Base-by-base conservation (phyloP, 805 yeast species). In the Candida sonorensis region DNA sequence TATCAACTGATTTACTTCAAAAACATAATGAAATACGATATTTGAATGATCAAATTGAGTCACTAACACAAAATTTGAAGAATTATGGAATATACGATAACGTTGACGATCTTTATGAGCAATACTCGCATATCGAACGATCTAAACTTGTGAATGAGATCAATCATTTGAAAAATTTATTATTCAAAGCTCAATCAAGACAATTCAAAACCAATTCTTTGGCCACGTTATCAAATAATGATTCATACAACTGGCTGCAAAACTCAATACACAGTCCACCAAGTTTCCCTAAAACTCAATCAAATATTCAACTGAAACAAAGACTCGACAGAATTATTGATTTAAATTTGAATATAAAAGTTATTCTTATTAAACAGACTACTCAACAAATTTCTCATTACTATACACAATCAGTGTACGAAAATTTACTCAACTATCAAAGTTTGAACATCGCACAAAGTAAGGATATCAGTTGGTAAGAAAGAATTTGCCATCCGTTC, bases 91-190 rank as follows among this genome's bases (percentile, higher is more conserved):
- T n/a, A n/a, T n/a, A n/a, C n/a, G n/a, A n/a, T n/a, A n/a, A n/a
- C n/a, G n/a, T n/a, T n/a, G n/a, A 29, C 2, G 31, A 26, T 13
- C 16, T 41, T 3, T 16, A 34, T 25, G 44, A 39, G 17, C 41
- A 41, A 25, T 30, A 36, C 6, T 29, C 33, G 20, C 29, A 30
- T 24, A 31, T 34, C 10, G 41, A 41, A 14, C 33, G 31, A 17
- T 19, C 40, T 4, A 35, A 33, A 16, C 32, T 44, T 12, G 26
- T 44, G 10, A 23, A 24, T 17, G 44, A 44, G 18, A 41, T 44
- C 10, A 31, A 38, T 10, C 29, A 29, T 9, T 24, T 44, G 21
- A 23, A 43, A 13, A 31, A 39, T n/a, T 23, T 44, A 27, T 23
- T 41, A 4, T 25, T 37, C 7, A 27, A 39, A 20, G 16, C 36